These are phyloP conservation scores for Talaromyces wortmannii DNA, from an alignment of 495 filamentous ascomycete species.

Conservation along the genomic window DNA sequence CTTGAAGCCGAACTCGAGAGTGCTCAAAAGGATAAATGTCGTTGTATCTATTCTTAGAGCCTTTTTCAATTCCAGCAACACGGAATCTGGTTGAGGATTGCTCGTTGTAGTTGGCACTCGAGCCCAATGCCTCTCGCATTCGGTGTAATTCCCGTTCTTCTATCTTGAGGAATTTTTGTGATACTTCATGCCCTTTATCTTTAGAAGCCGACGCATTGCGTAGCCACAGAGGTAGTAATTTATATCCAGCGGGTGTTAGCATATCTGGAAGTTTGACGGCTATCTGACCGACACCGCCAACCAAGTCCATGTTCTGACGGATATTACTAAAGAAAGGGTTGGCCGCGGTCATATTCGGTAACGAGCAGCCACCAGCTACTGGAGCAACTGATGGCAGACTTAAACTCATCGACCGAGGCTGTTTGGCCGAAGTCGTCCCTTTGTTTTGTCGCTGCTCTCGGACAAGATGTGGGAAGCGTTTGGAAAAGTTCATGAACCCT, in stretches of 20 bases:
- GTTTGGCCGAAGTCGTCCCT: conserved; percentile 29
- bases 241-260: conserved; percentile 34
- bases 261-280: conserved; percentile 61
- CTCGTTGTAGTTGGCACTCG: conserved; percentile 48
- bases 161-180: conserved; percentile 75
- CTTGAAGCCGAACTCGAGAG: conserved; percentile 72
- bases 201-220: conserved; percentile 53
- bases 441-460: conserved; percentile 16
- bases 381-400: conserved; percentile 55
- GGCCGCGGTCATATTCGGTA: conserved; percentile 61
- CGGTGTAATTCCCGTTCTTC: conserved; percentile 81
- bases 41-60: conserved; percentile 92
- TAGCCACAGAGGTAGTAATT: conserved; percentile 69
- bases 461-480: conserved; percentile 38
- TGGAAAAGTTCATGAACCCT: conserved; percentile 44
- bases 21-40: conserved; percentile 98
- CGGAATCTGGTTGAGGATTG: conserved; percentile 31
- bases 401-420: conserved; percentile 38
- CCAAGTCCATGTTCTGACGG: conserved; percentile 91
- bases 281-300: conserved; percentile 90
- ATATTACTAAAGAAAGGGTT: conserved; percentile 97
- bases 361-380: conserved; percentile 77
- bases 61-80: conserved; percentile 90
- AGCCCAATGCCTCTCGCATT: conserved; percentile 83
- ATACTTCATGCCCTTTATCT: conserved; percentile 72